Conservation (phyloP, 306 rosid species). For the Sicyos baderoa region DNA sequence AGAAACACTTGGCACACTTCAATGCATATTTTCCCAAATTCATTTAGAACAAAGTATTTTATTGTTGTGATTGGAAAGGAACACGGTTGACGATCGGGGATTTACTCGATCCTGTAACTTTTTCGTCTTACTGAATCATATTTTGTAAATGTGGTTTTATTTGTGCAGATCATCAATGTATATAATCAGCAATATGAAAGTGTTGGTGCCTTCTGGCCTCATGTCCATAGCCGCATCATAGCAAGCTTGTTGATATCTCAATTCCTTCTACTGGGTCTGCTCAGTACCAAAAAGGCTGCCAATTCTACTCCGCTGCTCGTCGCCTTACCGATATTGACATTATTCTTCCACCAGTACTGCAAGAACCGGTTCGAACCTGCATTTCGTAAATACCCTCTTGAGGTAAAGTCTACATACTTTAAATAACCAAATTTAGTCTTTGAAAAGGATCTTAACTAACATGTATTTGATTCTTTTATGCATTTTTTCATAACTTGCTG, state of each 20-base stretch:
- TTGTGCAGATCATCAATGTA: conserved; percentile 78
- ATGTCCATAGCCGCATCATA: conserved; percentile 80
- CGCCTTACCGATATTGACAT: conserved; percentile 61
- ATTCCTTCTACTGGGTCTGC: conserved; percentile 78
- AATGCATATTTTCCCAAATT: neutral
- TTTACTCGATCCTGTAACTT: neutral
- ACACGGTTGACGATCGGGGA: neutral
- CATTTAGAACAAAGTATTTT: neutral
- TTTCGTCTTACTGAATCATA: neutral
- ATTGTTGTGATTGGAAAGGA: neutral
- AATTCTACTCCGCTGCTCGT: conserved; percentile 85
- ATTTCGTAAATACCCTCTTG: conserved; percentile 76
- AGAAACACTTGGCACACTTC: neutral
- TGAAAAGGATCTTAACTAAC: neutral
- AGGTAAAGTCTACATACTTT: conserved; percentile 40
- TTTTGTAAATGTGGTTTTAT: conserved; percentile 4
- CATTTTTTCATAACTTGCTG: neutral
- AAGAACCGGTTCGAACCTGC: conserved; percentile 85
- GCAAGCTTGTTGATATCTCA: conserved; percentile 92
- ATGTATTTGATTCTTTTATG: neutral
- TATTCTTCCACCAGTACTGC: conserved; percentile 79
- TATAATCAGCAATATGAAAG: conserved; percentile 90
- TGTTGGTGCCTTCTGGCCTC: conserved; percentile 97
- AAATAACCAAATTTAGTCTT: neutral
- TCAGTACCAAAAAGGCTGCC: conserved; percentile 91